Evolutionary conservation across 2,329 filamentous ascomycete species (phyloP), one percentile per base, ranked within the genome.

Genomic region (Coniochaeta sp.): DNA sequence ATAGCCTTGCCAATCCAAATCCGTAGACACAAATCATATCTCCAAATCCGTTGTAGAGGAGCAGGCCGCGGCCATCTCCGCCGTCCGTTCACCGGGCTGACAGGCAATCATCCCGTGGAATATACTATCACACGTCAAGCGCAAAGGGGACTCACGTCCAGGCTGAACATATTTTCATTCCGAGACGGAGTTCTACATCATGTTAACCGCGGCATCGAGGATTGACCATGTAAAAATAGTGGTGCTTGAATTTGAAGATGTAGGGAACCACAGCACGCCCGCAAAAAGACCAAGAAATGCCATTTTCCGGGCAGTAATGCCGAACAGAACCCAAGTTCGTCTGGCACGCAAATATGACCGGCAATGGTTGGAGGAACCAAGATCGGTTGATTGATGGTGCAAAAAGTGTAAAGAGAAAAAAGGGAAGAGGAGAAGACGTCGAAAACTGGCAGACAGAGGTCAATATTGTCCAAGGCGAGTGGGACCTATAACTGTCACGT

Each of bases 341-440:
- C 80, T 84, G 69, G 81, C 82, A 83, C 79, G 74, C 73, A 81
- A 81, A 82, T 84, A 81, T 85, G 82, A 85, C 81, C 81, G 77
- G 76, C 76, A 72, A 70, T 75, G 81, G 78, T 83, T 72, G 74
- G 71, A 61, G 72, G 76, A 67, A 54, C 60, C 72, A 69, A 74
- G 69, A 75, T 74, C 79, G 81, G 80, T 85, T 85, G 82, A 85
- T 85, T 84, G 79, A 78, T 82, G 75, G 80, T 84, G 82, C 81
- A 60, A 77, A n/a, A 75, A 75, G 80, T 83, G 74, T 81, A 71
- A 67, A 55, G 63, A 58, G 65, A 58, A 62, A 63, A 61, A 62
- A 58, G 44, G 63, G 40, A 61, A 57, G 56, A 58, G 43, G 26
- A 26, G 43, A 16, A 47, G 43, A 47, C 17, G 6, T n/a, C 38